These are phyloP conservation scores for Scortechinia acanthostroma DNA, from an alignment of 2,329 filamentous ascomycete genomes.

Conservation along the genomic window DNA sequence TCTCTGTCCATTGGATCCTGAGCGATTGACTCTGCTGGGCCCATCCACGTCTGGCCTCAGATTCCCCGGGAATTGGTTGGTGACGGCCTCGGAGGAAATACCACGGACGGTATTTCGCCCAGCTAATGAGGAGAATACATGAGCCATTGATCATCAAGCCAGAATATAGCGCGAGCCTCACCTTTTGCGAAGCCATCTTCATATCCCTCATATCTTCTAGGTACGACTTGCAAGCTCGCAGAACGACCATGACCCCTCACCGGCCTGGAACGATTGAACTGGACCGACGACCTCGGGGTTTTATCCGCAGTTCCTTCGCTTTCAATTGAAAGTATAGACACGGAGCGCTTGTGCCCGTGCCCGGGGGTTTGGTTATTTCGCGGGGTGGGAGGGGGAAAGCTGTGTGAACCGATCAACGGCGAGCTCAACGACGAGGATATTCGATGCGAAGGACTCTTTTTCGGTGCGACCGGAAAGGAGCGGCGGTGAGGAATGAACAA, in stretches of 20 bases:
- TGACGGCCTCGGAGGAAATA: not conserved
- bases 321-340: constrained; percentile 51
- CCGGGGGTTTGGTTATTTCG: constrained; percentile 7
- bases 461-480: constrained; percentile 28
- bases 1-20: not conserved
- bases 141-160: constrained; percentile 9
- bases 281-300: not conserved
- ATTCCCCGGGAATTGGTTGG: not conserved
- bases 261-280: constrained; percentile 23
- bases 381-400: constrained; percentile 4
- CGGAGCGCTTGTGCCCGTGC: constrained; percentile 43
- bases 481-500: not conserved
- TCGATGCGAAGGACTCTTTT: constrained; percentile 4
- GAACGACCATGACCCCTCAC: constrained; percentile 47
- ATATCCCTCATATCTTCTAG: constrained; percentile 19
- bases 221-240: constrained; percentile 51
- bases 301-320: constrained; percentile 9
- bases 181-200: constrained; percentile 7
- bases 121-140: constrained; percentile 5
- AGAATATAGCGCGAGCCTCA: constrained; percentile 8
- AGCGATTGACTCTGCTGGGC: not conserved
- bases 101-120: not conserved
- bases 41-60: not conserved
- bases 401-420: not conserved
- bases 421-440: not conserved